Base-by-base conservation (phyloP, 2,329 filamentous ascomycete genomes). In the Sclerotinia spermophila region DNA sequence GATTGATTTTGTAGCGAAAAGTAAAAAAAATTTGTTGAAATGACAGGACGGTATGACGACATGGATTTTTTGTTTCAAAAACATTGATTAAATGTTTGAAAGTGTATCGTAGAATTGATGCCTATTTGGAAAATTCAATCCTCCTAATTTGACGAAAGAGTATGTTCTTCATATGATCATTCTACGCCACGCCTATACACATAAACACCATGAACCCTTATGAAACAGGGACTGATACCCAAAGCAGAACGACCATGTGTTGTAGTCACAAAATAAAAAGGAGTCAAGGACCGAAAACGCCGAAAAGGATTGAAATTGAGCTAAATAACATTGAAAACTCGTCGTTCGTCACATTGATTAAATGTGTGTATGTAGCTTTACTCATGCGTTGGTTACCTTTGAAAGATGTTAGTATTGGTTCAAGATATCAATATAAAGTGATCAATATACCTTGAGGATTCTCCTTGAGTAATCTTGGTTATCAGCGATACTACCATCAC, bases 381-480 rank as follows among this genome's bases (percentile, higher is more conserved):
- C 48, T 87, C 81, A 88, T 81, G 86, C 86, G 77, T 88, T 88
- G 81, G 86, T 88, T 72, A 88, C 86, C 86, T 87, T 87, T 58
- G 17, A 59, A 6, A 19, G 15, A 53, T 55, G 64, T 67, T 62
- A 70, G 67, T 30, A 56, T 71, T 42, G 67, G 60, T 72, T 70
- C 33, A 53, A n/a, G 45, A 35, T 19, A 11, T 51, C 51, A 27
- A 33, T 73, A 77, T 74, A 27, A 7, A 6, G 48, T 51, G 48
- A 79, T 48, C 1, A 60, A 83, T 87, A 75, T 86, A 97, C 95
- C 89, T 96, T 92, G 79, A 98, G 87, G 82, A 98, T 97, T 83
- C 92, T 92, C 83, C 95, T 89, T 73, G 95, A 97, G 83, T 97
- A 98, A 81, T 98, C 95, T 82, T 97, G 90, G 82, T 97, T 96